Conservation (phyloP, 768 basidiomycete species). For the Austroboletus eburneus region DNA sequence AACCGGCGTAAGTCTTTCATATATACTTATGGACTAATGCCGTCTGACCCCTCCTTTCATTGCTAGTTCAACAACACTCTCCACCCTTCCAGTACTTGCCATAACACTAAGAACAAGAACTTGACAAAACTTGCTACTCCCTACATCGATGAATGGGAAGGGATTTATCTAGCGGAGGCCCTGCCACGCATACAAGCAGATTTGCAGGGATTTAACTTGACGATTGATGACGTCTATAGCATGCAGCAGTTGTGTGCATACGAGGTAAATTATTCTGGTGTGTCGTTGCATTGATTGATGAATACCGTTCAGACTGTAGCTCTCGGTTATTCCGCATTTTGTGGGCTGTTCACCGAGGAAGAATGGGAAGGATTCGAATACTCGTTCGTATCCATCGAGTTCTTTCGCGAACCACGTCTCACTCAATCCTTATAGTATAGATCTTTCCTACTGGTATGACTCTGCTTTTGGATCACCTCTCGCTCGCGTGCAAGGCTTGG, state of each 20-base stretch:
- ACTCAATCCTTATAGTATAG: slow-evolving; percentile 10
- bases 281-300: neutral
- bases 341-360: slow-evolving; percentile 81
- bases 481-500: slow-evolving; percentile 70
- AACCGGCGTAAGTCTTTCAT: neutral
- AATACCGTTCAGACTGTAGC: slow-evolving; percentile 68
- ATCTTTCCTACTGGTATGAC: slow-evolving; percentile 43
- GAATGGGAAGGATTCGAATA: slow-evolving; percentile 96
- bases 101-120: slow-evolving; percentile 40
- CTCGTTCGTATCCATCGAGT: slow-evolving; percentile 42
- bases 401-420: neutral
- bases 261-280: slow-evolving; percentile 44
- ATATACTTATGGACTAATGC: neutral
- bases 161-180: slow-evolving; percentile 67
- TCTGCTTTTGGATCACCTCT: slow-evolving; percentile 81
- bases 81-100: slow-evolving; percentile 48
- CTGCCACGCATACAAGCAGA: slow-evolving; percentile 53
- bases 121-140: slow-evolving; percentile 1
- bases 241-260: slow-evolving; percentile 86
- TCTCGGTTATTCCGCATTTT: slow-evolving; percentile 88
- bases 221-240: slow-evolving; percentile 63
- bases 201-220: slow-evolving; percentile 57
- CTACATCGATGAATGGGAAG: slow-evolving; percentile 64
- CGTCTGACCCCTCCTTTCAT: neutral
- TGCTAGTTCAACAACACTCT: neutral